Base-by-base conservation (phyloP, 371 early-diverging fungal species). In the Phascolomyces articulosus region DNA sequence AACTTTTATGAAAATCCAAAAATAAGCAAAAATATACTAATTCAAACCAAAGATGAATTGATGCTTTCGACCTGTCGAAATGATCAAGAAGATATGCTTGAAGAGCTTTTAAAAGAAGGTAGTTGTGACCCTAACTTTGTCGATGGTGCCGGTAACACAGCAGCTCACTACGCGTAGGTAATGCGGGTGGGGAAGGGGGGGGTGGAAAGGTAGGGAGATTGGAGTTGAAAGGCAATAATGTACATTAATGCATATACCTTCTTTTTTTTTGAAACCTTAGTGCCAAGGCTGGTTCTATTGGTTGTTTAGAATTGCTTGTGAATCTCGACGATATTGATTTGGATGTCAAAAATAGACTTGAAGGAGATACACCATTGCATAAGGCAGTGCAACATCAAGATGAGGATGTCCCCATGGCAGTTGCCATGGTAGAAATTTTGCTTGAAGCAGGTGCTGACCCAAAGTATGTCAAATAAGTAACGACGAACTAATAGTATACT, bases 161-260 rank as follows among this genome's bases (percentile, higher is more conserved):
- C 87, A 21, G 86, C 89, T 54, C 91, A 90, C 63, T 82, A 84
- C 68, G 89, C 89, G 89, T 88, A 85, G 69, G 87, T 79, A 34
- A 44, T n/a, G 18, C 15, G 64, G 4, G 18, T 9, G 16, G 48
- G 23, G 16, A 28, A 62, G 24, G n/a, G 20, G 16, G 3, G 16
- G 18, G 34, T 9, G 4, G 21, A 10, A 57, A 15, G 18, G n/a
- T n/a, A n/a, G n/a, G n/a, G n/a, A n/a, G n/a, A n/a, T n/a, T n/a
- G n/a, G n/a, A n/a, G n/a, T n/a, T n/a, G n/a, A n/a, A n/a, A 57
- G 10, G 21, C 4, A 40, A 40, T n/a, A 44, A 16, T 44, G 44
- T 44, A 44, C 44, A 44, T 18, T 44, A 18, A 44, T 24, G 38
- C 15, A 24, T 55, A 28, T 8, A 34, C 11, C 6, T 34, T 9